Evolutionary conservation across 768 basidiomycete species (phyloP).

Genomic region (Tylopilus intermedius): DNA sequence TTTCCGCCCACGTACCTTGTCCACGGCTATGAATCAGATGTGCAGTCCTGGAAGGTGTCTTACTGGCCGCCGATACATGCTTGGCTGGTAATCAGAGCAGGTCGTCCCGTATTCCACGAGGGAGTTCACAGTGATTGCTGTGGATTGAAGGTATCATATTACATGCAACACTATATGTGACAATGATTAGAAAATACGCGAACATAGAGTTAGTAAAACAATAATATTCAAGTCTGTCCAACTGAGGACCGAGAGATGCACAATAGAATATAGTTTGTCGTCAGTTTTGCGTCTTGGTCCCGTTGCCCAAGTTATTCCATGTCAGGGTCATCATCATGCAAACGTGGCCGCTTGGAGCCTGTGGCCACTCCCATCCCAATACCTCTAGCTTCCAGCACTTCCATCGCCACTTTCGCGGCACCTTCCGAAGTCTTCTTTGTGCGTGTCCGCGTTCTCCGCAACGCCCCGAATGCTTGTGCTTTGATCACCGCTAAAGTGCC

Average conservation of each 20-base stretch:
- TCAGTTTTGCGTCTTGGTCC: conserved; percentile 14
- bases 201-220: conserved; percentile 32
- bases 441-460: conserved; percentile 72
- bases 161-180: conserved; percentile 35
- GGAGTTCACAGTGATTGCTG: conserved; percentile 12
- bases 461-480: conserved; percentile 82
- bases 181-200: conserved; percentile 30
- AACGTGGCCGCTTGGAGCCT: conserved; percentile 40
- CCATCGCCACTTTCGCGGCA: conserved; percentile 69
- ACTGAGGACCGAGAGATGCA: conserved; percentile 22
- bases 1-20: conserved; percentile 24
- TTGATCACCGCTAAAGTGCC: conserved; percentile 88
- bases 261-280: conserved; percentile 26
- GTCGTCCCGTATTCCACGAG: background rate
- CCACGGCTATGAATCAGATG: conserved; percentile 21
- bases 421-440: conserved; percentile 69
- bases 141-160: conserved; percentile 36
- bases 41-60: background rate
- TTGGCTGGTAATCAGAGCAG: conserved; percentile 9
- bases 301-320: conserved; percentile 25
- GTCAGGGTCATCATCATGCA: conserved; percentile 49
- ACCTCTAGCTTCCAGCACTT: conserved; percentile 78
- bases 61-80: conserved; percentile 6
- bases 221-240: conserved; percentile 24
- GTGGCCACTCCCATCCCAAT: conserved; percentile 48